phyloP scores from a whole-genome alignment of 805 yeast genomes.

The Starmerella potacharoeniae region DNA sequence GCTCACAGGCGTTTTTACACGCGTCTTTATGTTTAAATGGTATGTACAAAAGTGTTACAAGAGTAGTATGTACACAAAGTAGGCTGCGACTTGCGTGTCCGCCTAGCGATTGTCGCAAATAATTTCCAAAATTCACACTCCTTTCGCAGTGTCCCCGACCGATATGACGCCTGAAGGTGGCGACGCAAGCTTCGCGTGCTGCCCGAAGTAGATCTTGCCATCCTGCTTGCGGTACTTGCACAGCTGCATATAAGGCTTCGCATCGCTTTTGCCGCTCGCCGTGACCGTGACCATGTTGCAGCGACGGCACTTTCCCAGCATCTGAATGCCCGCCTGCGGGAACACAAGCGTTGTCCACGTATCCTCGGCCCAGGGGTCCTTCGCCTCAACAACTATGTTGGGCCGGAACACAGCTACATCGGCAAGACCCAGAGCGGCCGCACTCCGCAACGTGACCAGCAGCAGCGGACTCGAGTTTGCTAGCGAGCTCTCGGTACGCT shows the following conservation, averaged over 20 bases:
- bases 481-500: slow-evolving; percentile 19
- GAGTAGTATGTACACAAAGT: no score
- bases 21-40: no score
- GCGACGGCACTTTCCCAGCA: slow-evolving; percentile 31
- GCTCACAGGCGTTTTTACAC: no score
- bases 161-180: background rate
- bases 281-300: slow-evolving; percentile 39
- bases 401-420: slow-evolving; percentile 30
- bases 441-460: slow-evolving; percentile 29
- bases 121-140: no score
- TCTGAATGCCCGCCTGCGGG: slow-evolving; percentile 8
- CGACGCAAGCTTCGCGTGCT: slow-evolving; percentile 13
- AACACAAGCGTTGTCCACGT: slow-evolving; percentile 27
- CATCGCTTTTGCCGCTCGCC: slow-evolving; percentile 28
- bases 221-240: slow-evolving; percentile 28
- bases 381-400: slow-evolving; percentile 29
- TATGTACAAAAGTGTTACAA: no score
- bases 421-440: slow-evolving; percentile 18
- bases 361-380: slow-evolving; percentile 33
- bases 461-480: slow-evolving; percentile 35
- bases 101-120: no score
- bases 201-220: slow-evolving; percentile 35
- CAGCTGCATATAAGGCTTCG: slow-evolving; percentile 29
- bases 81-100: no score
- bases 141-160: background rate